These are phyloP conservation scores for Aureobasidium zeae DNA, from an alignment of 2,329 filamentous ascomycete species.

Conservation along the genomic window DNA sequence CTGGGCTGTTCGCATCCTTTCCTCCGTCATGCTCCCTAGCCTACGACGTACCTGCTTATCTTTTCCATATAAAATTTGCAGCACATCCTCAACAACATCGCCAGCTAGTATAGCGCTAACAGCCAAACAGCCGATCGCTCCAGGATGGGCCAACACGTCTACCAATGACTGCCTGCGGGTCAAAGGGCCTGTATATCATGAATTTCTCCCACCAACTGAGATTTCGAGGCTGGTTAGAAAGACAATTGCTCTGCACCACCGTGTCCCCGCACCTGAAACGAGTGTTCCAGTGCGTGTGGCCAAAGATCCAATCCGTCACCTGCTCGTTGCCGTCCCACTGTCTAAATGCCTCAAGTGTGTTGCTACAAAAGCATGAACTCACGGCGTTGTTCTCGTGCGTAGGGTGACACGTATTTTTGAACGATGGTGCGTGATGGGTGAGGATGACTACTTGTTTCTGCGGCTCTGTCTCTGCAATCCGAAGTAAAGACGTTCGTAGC, in stretches of 20 bases:
- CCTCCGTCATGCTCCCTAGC: too few species aligned
- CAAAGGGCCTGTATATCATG: conserved; percentile 19
- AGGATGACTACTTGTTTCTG: conserved; percentile 29
- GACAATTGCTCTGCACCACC: conserved; percentile 31
- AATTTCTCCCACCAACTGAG: conserved; percentile 21
- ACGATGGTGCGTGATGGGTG: conserved; percentile 49
- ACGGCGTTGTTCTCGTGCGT: conserved; percentile 37
- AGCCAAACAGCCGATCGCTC: background rate
- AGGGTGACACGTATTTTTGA: conserved; percentile 40
- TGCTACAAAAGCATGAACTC: conserved; percentile 44
- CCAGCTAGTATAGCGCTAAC: too few species aligned
- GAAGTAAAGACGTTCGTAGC: conserved; percentile 36
- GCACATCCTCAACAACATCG: too few species aligned
- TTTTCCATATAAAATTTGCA: too few species aligned
- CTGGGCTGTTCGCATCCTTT: too few species aligned
- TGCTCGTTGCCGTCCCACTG: conserved; percentile 14
- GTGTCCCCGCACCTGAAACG: conserved; percentile 27
- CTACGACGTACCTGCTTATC: too few species aligned
- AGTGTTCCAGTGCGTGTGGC: conserved; percentile 37
- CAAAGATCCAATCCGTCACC: conserved; percentile 37
- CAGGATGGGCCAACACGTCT: background rate
- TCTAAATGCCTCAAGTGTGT: conserved; percentile 30
- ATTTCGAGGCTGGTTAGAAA: conserved; percentile 21
- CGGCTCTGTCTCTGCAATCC: conserved; percentile 10
- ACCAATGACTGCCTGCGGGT: conserved; percentile 15